A percentile compares a stretch with the other conserved stretches of the same genome.
Conservation (phyloP, 495 filamentous ascomycete species). For the Neurospora sp. region DNA sequence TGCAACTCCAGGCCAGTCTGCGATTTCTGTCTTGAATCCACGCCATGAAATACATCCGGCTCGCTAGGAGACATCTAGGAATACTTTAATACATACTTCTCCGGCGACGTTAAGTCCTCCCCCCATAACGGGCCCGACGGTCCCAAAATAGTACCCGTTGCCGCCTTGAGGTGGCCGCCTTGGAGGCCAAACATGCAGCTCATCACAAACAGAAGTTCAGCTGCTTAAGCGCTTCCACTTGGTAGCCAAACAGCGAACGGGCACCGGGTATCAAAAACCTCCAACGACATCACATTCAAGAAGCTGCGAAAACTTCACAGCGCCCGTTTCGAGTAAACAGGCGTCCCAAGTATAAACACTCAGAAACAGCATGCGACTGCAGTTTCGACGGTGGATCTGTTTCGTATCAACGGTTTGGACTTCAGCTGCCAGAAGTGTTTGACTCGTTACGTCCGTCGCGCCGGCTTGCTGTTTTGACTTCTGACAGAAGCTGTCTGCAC, state of each 20-base stretch:
- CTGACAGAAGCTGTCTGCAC: too few relatives aligned
- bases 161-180: conserved; percentile 6
- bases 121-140: neutral
- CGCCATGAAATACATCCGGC: neutral
- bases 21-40: neutral
- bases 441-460: neutral
- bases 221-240: conserved; percentile 1
- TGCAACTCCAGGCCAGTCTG: neutral
- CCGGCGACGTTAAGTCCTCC: too few relatives aligned
- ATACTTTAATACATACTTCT: too few relatives aligned
- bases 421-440: neutral
- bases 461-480: neutral
- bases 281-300: neutral
- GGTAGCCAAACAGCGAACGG: conserved; percentile 14
- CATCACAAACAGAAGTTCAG: neutral
- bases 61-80: neutral
- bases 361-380: neutral
- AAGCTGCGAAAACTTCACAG: neutral
- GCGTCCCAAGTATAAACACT: neutral
- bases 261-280: conserved; percentile 13
- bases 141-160: conserved; percentile 9
- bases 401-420: conserved; percentile 3
- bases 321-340: neutral
- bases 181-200: conserved; percentile 10
- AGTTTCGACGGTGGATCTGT: conserved; percentile 9